Base-by-base conservation (phyloP, 192 early-diverging fungal species). In the Backusella circina region DNA sequence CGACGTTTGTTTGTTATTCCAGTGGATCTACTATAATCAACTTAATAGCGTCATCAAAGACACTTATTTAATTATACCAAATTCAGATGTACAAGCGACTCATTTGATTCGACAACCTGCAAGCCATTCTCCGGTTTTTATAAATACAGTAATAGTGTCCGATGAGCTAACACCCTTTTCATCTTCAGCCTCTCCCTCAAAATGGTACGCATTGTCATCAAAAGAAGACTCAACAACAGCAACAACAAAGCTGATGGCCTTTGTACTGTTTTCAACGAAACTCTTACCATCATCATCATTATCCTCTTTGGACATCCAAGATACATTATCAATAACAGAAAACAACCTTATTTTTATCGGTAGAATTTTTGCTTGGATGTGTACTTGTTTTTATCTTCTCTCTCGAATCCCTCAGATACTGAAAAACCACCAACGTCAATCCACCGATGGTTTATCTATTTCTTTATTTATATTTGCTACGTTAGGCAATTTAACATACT, bases 321-420 rank as follows among this genome's bases (percentile, higher is more conserved):
- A 75, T 21, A 64, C 70, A 16, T n/a, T n/a, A n/a, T 33, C 67
- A 32, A 50, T 18, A 16, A 18, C 28, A 7, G 23, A 21, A 32
- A 18, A 47, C 18, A 30, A 70, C 38, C 13, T 70, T 28, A 13
- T 41, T 44, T 41, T 37, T 37, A 70, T 90, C 65, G 89, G 94
- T 0, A 70, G 87, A 32, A 71, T 90, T n/a, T 85, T 93, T 77
- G 88, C 91, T 0, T 95, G 90, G 89, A 72, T 82, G 39, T 93
- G 92, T 74, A 87, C 87, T 1, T 28, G 80, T 13, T 84, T 90
- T 44, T 95, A 93, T 80, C 80, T 94, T 32, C 80, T 87, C 5
- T 91, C 90, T 21, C 86, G 93, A 9, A 82, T 95, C 44, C 94
- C 94, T 28, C 94, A 95, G 76, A 85, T 95, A 54, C 87, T 84